phyloP scores from a whole-genome alignment of 2,329 filamentous ascomycete species.

The Penicillium sp. region DNA sequence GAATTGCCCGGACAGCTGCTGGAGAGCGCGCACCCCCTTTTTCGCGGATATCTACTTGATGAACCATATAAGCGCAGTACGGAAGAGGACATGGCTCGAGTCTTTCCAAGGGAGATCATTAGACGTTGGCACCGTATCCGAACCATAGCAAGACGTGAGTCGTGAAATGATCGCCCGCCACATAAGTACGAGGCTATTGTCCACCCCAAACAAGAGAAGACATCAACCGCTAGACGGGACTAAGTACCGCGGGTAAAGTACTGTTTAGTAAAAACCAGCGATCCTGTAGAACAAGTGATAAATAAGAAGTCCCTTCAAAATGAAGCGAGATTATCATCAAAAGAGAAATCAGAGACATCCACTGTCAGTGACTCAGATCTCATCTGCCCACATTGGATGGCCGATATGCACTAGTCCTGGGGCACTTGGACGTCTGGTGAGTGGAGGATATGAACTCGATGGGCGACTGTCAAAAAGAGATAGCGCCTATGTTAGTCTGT shows the following conservation, averaged over 20 bases:
- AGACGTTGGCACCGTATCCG: not conserved
- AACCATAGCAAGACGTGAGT: not conserved
- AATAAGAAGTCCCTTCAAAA: not conserved
- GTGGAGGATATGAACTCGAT: not conserved
- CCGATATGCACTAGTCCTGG: slow-evolving; percentile 14
- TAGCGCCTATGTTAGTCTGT: not conserved
- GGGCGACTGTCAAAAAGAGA: slow-evolving; percentile 1
- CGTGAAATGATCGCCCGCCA: not conserved
- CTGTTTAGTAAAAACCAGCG: no score
- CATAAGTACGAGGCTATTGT: not conserved
- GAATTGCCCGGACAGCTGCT: slow-evolving; percentile 19
- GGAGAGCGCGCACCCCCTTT: slow-evolving; percentile 2
- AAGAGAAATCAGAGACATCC: slow-evolving; percentile 9
- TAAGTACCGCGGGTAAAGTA: no score
- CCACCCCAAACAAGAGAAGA: not conserved
- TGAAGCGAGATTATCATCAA: not conserved
- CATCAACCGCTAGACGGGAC: not conserved
- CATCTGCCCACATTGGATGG: slow-evolving; percentile 19
- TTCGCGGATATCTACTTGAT: slow-evolving; percentile 8
- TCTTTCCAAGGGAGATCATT: not conserved
- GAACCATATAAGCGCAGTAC: not conserved
- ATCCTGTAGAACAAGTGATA: no score
- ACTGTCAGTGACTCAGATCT: slow-evolving; percentile 6
- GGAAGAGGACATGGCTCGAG: slow-evolving; percentile 5
- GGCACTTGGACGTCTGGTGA: not conserved